These are phyloP conservation scores for Colletotrichum costaricense DNA, from an alignment of 2,329 filamentous ascomycete species.

Conservation along the genomic window DNA sequence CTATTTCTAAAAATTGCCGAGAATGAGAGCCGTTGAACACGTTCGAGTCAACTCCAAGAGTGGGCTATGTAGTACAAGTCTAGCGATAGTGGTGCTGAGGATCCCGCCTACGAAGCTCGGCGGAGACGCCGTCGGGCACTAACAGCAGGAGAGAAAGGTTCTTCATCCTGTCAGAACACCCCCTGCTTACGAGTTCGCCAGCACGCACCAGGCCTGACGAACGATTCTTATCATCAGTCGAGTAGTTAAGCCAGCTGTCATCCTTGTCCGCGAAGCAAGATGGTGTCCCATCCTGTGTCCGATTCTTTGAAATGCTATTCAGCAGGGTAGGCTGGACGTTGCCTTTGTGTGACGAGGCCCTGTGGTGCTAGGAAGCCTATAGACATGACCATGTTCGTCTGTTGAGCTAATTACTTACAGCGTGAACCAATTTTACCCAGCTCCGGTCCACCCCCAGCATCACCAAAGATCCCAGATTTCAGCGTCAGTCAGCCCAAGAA, in stretches of 20 bases:
- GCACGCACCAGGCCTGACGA: neutral
- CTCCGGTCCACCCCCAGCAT: neutral
- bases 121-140: constrained; percentile 14
- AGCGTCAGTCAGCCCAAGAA: neutral
- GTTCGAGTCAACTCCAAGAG: neutral
- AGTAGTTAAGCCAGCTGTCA: neutral
- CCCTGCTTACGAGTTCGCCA: neutral
- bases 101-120: neutral
- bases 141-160: constrained; percentile 5
- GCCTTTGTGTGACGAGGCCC: neutral
- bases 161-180: neutral
- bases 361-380: neutral
- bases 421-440: neutral
- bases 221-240: neutral
- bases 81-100: neutral
- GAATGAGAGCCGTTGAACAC: neutral
- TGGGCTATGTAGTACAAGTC: neutral
- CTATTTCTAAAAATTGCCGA: neutral
- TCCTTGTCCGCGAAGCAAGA: neutral
- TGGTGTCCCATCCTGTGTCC: neutral
- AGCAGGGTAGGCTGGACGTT: neutral
- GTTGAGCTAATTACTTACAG: neutral
- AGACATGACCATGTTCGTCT: neutral
- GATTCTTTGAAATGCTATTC: neutral
- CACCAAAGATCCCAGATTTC: neutral